phyloP scores from a whole-genome alignment of 441 rosid species.

The Croton setiger region DNA sequence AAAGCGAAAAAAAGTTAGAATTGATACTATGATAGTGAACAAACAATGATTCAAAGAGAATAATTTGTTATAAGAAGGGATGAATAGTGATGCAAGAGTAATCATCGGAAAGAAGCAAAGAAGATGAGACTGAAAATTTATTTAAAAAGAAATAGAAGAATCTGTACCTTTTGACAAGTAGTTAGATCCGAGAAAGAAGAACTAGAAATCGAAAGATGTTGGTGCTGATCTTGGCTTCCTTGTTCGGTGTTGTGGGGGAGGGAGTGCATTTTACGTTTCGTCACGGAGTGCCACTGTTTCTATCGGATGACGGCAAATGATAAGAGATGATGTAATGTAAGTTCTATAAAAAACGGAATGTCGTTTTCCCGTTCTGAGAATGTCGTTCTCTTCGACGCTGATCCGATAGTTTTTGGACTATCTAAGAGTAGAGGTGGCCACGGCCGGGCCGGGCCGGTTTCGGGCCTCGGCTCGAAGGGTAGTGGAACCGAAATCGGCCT shows the following conservation, averaged over 20 bases:
- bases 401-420: too few relatives aligned
- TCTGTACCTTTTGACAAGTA: background rate
- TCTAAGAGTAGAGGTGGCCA: too few relatives aligned
- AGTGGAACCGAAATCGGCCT: too few relatives aligned
- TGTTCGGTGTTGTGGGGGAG: background rate
- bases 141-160: background rate
- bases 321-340: background rate
- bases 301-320: background rate
- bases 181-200: background rate
- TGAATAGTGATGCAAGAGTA: too few relatives aligned
- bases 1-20: background rate
- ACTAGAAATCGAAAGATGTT: background rate
- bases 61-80: too few relatives aligned
- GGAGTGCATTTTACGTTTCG: background rate
- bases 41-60: too few relatives aligned
- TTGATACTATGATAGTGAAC: too few relatives aligned
- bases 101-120: background rate
- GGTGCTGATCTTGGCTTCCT: background rate
- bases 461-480: too few relatives aligned
- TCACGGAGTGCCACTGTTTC: background rate
- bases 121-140: background rate
- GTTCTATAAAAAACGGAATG: background rate
- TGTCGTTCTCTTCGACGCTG: too few relatives aligned
- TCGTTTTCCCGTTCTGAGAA: background rate
- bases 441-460: too few relatives aligned